Evolutionary conservation across 2,329 filamentous ascomycete genomes (phyloP).

Genomic region (Nannizziopsis arthrosporioides): DNA sequence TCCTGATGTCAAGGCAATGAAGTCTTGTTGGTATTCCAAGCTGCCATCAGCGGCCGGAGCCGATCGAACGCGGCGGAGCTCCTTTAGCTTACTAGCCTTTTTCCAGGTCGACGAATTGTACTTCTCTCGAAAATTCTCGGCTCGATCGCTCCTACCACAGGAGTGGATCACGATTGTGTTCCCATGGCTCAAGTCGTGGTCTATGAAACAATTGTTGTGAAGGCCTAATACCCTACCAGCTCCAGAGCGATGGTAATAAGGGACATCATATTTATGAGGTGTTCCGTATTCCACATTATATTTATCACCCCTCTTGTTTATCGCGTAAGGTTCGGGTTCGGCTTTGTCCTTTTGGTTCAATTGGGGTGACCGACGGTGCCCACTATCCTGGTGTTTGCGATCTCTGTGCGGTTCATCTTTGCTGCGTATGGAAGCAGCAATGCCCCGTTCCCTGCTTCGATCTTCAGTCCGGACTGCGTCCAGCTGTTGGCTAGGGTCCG

Average conservation of each 20-base stretch:
- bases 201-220: constrained; percentile 49
- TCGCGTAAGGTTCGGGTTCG: constrained; percentile 37
- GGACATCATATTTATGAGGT: constrained; percentile 59
- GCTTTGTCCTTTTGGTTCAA: background rate
- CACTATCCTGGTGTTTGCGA: background rate
- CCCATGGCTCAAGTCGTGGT: constrained; percentile 45
- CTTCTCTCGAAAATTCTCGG: constrained; percentile 37
- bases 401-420: constrained; percentile 10
- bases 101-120: constrained; percentile 31
- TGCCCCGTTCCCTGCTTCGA: background rate
- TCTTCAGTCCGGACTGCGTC: constrained; percentile 8
- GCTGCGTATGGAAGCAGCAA: constrained; percentile 11
- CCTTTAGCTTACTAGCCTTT: constrained; percentile 14
- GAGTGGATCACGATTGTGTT: constrained; percentile 29
- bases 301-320: constrained; percentile 66
- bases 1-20: constrained; percentile 22
- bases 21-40: constrained; percentile 23
- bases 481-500: background rate
- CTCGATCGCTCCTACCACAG: constrained; percentile 20
- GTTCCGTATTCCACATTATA: constrained; percentile 64
- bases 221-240: constrained; percentile 60
- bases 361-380: background rate
- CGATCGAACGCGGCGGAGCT: constrained; percentile 21
- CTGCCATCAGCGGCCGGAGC: constrained; percentile 15
- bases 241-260: constrained; percentile 58